These are phyloP conservation scores for Datisca glomerata DNA, from an alignment of 306 rosid species.

Conservation along the genomic window DNA sequence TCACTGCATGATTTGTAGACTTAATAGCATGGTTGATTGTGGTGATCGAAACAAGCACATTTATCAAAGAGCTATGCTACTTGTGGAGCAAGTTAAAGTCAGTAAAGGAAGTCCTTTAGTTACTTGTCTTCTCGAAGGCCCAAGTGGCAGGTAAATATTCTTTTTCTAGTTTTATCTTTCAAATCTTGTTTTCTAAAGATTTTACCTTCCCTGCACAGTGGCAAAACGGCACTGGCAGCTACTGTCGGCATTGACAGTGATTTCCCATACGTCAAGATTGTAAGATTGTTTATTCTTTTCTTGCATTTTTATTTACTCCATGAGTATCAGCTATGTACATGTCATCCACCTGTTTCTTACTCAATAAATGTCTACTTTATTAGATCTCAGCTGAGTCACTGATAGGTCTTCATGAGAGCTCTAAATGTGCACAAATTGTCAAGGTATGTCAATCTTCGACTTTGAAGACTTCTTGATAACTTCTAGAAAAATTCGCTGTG, in stretches of 20 bases:
- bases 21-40: constrained; percentile 81
- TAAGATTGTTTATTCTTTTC: constrained; percentile 34
- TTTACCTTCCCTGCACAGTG: constrained; percentile 47
- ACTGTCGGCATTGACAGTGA: constrained; percentile 95
- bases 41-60: constrained; percentile 79
- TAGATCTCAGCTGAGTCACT: constrained; percentile 89
- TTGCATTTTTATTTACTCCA: neutral
- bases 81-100: constrained; percentile 93
- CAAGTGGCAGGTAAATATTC: constrained; percentile 70
- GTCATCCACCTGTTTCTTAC: constrained; percentile 1
- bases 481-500: no score
- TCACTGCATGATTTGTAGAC: no score
- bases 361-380: constrained; percentile 13
- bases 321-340: no score
- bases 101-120: constrained; percentile 92
- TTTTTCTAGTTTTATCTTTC: neutral
- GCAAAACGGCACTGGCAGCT: constrained; percentile 90
- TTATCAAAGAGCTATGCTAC: constrained; percentile 66
- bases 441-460: constrained; percentile 53
- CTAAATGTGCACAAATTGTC: constrained; percentile 81
- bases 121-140: constrained; percentile 92
- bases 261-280: constrained; percentile 94
- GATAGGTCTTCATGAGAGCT: constrained; percentile 95
- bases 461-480: constrained; percentile 16
- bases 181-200: constrained; percentile 13